A percentile compares a stretch with the other conserved stretches of the same genome.
phyloP scores from a whole-genome alignment of 2,329 filamentous ascomycete genomes.

The Fusarium armeniacum region DNA sequence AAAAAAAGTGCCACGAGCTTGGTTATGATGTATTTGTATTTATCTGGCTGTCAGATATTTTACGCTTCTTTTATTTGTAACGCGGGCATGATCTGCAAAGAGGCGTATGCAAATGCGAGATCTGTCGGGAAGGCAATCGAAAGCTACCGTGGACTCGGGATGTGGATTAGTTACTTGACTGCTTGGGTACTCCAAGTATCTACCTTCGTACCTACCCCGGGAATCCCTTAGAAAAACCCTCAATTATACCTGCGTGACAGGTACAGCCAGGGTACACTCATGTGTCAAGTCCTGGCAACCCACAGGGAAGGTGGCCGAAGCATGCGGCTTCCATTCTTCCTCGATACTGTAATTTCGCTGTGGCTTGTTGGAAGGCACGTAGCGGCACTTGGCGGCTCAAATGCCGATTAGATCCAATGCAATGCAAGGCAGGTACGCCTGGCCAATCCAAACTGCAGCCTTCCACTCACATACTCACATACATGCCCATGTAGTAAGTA shows the following conservation, averaged over 20 bases:
- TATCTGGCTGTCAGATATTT: neutral
- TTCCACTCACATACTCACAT: constrained; percentile 17
- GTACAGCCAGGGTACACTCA: neutral
- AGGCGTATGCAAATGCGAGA: constrained; percentile 16
- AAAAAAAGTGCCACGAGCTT: neutral
- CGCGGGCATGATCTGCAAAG: constrained; percentile 5
- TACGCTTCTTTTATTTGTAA: neutral
- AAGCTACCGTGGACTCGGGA: constrained; percentile 1
- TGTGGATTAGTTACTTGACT: neutral
- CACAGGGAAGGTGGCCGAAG: neutral
- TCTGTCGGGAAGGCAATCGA: constrained; percentile 4
- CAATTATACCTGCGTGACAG: neutral
- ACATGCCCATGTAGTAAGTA: too few species aligned
- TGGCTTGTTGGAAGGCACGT: constrained; percentile 16
- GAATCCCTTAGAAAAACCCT: neutral
- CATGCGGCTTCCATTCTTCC: neutral
- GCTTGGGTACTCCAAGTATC: neutral
- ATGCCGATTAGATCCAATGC: constrained; percentile 35
- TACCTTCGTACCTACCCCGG: neutral
- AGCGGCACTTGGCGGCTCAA: constrained; percentile 42
- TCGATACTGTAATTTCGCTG: neutral
- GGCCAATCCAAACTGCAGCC: constrained; percentile 37
- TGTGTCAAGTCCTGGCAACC: neutral
- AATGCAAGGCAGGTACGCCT: constrained; percentile 18
- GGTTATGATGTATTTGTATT: too few species aligned